These are phyloP conservation scores for Coniochaeta sp. DNA, from an alignment of 2,329 filamentous ascomycete genomes.

Conservation along the genomic window DNA sequence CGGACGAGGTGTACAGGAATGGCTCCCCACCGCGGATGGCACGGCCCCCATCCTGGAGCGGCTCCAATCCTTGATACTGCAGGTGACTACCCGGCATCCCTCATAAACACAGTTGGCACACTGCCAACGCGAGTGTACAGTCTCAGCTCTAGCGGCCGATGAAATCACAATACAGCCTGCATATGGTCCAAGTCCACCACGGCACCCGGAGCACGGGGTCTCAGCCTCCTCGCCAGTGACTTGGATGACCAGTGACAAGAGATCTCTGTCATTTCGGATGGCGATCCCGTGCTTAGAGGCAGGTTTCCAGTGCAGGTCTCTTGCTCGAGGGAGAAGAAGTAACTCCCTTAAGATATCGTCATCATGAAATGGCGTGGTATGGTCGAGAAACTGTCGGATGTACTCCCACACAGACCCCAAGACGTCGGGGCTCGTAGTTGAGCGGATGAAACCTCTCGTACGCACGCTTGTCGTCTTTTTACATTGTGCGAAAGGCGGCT, in stretches of 20 bases:
- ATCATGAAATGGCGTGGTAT: not conserved
- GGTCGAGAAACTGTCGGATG: not conserved
- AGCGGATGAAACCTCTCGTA: not conserved
- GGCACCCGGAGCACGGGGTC: not conserved
- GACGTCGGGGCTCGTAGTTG: not conserved
- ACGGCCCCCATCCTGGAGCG: not conserved
- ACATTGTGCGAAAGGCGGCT: not conserved
- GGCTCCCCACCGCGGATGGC: not conserved
- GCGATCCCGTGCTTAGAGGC: not conserved
- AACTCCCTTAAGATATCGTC: not conserved
- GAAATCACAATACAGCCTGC: not conserved
- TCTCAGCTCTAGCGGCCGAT: not conserved
- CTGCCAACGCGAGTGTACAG: not conserved
- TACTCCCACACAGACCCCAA: not conserved
- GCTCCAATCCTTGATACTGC: not conserved
- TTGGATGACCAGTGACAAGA: not conserved
- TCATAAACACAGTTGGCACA: not conserved
- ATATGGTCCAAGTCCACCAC: not conserved
- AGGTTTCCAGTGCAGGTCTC: not conserved
- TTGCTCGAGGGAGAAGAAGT: not conserved
- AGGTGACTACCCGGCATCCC: not conserved
- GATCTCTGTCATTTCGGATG: not conserved
- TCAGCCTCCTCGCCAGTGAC: not conserved
- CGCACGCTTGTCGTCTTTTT: not conserved
- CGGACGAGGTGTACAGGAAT: not conserved